Conservation (phyloP, 1,139 yeast genomes). For the Komagataea norvegica region DNA sequence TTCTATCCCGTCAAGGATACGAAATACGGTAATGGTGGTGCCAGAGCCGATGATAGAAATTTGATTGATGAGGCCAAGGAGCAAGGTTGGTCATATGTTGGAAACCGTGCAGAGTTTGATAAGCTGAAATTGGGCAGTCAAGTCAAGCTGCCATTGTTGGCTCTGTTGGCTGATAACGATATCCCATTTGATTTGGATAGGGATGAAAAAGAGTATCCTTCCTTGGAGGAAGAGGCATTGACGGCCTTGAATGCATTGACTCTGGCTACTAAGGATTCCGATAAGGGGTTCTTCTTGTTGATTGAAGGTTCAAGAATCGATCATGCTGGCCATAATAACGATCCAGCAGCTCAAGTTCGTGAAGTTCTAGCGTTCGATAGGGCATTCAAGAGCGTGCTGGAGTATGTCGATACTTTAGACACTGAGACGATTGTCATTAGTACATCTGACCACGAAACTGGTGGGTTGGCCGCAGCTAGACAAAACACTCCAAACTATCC, state of each 20-base stretch:
- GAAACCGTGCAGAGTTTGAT: slow-evolving; percentile 54
- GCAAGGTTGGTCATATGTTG: slow-evolving; percentile 65
- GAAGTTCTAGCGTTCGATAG: slow-evolving; percentile 75
- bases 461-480: slow-evolving; percentile 75
- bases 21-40: slow-evolving; percentile 44
- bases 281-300: slow-evolving; percentile 73
- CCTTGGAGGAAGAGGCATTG: slow-evolving; percentile 66
- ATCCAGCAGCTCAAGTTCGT: slow-evolving; percentile 81
- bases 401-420: slow-evolving; percentile 58
- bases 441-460: slow-evolving; percentile 90
- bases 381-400: slow-evolving; percentile 64
- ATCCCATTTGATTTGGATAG: slow-evolving; percentile 82
- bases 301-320: slow-evolving; percentile 89
- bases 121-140: slow-evolving; percentile 49
- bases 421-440: slow-evolving; percentile 70
- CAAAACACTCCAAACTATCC: slow-evolving; percentile 59
- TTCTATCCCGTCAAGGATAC: slow-evolving; percentile 46
- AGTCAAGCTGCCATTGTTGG: slow-evolving; percentile 66
- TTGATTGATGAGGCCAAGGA: slow-evolving; percentile 54
- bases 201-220: slow-evolving; percentile 52
- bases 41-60: slow-evolving; percentile 62
- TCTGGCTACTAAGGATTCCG: slow-evolving; percentile 60
- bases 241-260: slow-evolving; percentile 65
- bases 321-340: slow-evolving; percentile 88
- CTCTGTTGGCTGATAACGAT: slow-evolving; percentile 63